Base-by-base conservation (phyloP, 805 yeast species). In the Barnettozyma vustinii region DNA sequence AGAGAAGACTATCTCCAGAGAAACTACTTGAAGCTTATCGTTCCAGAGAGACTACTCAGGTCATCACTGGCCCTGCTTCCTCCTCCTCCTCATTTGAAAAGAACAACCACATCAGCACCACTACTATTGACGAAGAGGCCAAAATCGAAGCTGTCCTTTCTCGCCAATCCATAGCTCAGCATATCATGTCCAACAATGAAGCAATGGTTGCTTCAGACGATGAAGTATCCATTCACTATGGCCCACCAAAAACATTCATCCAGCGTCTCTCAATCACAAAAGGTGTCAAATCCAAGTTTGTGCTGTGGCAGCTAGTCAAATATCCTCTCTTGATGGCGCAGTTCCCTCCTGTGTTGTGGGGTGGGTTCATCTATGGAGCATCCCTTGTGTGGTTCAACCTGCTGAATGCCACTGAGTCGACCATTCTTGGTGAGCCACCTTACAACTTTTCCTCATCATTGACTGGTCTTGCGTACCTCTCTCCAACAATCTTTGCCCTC, bases 21-120 rank as follows among this genome's bases (percentile, higher is more conserved):
- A 27, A 12, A 27, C 32, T 54, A 19, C 42, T 60, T 39, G 47
- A 46, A 16, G 56, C 32, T 27, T 27, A 27, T 27, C 32, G 32
- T 10, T 27, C 32, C 9, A 27, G 32, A 10, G 13, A 27, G 32
- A 27, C 13, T 10, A 12, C 9, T 12, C 13, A 10, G 9, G 10
- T 27, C 32, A 10, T 27, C 13, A 9, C 32, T 9, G 13, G 32
- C 25, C 8, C 25, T 27, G 9, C 32, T 10, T 27, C 32, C 13
- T 27, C 9, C 8, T 12, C 32, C 4, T 27, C 32, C 10, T 27
- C 32, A 5, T 5, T 27, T 9, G 32, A 27, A 4, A 10, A 27
- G 13, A 27, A 27, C 4, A 27, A 27, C 13, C 13, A 27, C 32
- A 27, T 27, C 13, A 12, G 13, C 13, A 12, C 13, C 13, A 27